Conservation (phyloP, 2,329 filamentous ascomycete genomes). For the Podosphaera fusca region DNA sequence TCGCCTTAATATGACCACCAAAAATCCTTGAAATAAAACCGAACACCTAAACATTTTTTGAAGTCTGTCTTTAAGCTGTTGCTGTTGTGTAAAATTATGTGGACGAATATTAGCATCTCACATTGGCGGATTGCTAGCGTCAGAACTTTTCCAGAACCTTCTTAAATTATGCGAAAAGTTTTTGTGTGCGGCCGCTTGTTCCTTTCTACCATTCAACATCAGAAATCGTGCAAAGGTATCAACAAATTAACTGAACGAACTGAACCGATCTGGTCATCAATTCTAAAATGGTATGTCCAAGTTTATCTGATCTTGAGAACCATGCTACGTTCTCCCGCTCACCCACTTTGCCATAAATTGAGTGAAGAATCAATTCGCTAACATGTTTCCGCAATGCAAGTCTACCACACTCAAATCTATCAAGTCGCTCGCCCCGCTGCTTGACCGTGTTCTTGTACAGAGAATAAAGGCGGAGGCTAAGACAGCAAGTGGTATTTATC, state of each 20-base stretch:
- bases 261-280: neutral
- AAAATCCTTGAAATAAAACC: too few relatives aligned
- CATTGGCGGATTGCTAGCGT: neutral
- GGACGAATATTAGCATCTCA: too few relatives aligned
- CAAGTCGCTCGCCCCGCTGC: constrained; percentile 79
- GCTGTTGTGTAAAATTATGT: too few relatives aligned
- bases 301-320: neutral
- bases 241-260: neutral
- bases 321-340: too few relatives aligned
- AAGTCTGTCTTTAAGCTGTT: too few relatives aligned
- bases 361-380: neutral
- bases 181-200: neutral
- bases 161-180: neutral
- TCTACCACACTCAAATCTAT: constrained; percentile 72
- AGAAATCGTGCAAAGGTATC: too few relatives aligned
- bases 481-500: constrained; percentile 91
- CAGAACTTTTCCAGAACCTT: neutral
- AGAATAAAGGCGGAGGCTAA: constrained; percentile 92
- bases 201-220: too few relatives aligned
- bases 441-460: constrained; percentile 96
- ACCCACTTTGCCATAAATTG: neutral
- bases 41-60: too few relatives aligned
- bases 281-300: neutral
- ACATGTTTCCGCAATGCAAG: constrained; percentile 18
- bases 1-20: too few relatives aligned